Evolutionary conservation across 345 rosid genomes (phyloP).

Genomic region (Carallia pectinifolia): DNA sequence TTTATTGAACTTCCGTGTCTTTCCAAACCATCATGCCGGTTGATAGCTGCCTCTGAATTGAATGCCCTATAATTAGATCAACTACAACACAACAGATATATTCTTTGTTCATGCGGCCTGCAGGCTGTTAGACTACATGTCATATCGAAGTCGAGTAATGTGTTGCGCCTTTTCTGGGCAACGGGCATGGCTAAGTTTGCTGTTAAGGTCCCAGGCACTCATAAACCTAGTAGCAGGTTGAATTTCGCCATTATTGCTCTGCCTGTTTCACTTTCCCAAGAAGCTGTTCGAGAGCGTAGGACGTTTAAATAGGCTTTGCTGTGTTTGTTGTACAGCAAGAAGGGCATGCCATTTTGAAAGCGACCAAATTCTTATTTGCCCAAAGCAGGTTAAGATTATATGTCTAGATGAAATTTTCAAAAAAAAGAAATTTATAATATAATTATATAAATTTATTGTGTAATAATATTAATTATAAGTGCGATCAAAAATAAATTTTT

Average conservation of each 20-base stretch:
- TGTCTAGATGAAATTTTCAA: too few species aligned
- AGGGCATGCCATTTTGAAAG: neutral
- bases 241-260: neutral
- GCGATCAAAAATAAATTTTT: too few species aligned
- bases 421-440: too few species aligned
- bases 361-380: slow-evolving; percentile 1
- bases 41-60: neutral
- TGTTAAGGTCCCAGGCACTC: neutral
- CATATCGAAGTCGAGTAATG: neutral
- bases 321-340: neutral
- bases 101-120: slow-evolving; percentile 1
- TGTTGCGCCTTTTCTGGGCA: neutral
- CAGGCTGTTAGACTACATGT: neutral
- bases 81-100: neutral
- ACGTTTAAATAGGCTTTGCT: neutral
- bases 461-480: too few species aligned
- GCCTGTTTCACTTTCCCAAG: neutral
- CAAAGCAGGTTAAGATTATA: neutral
- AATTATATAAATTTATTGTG: too few species aligned
- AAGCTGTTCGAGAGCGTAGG: neutral
- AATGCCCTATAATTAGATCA: neutral
- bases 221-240: neutral
- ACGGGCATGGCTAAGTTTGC: neutral
- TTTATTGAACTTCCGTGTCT: neutral
- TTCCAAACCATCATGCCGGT: neutral